phyloP scores from a whole-genome alignment of 179 eudicot genomes.

The Amaranthus tricolor region DNA sequence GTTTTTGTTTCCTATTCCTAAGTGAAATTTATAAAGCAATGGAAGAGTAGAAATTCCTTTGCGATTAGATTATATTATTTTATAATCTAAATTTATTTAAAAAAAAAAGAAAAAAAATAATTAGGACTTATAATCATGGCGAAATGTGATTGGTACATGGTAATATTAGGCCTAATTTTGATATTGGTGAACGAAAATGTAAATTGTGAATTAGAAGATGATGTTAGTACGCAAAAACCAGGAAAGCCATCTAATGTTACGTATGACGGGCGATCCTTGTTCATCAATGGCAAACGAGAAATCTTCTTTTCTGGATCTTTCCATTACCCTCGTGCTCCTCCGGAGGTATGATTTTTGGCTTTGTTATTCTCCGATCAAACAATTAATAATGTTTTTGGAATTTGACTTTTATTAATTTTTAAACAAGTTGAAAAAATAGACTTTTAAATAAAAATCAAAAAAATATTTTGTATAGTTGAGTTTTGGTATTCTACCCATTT shows the following conservation, averaged over 20 bases:
- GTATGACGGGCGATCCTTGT: constrained; percentile 62
- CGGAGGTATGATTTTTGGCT: constrained; percentile 38
- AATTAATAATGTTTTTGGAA: too few species aligned
- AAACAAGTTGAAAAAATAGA: too few species aligned
- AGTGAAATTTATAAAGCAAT: too few species aligned
- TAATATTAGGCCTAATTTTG: constrained; percentile 19
- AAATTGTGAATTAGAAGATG: constrained; percentile 15
- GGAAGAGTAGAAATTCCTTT: too few species aligned
- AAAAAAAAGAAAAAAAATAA: neutral
- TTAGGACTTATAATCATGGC: constrained; percentile 20
- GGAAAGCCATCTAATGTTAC: constrained; percentile 32
- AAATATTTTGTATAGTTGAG: too few species aligned
- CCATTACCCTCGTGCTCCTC: constrained; percentile 76
- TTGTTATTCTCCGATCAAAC: too few species aligned
- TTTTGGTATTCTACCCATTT: too few species aligned
- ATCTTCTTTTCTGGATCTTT: constrained; percentile 73
- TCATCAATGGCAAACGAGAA: constrained; percentile 56
- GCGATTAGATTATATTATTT: too few species aligned
- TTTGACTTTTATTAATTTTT: too few species aligned
- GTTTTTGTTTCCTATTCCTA: constrained; percentile 11
- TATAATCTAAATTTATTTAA: too few species aligned
- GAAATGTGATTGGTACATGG: constrained; percentile 10
- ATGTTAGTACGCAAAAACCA: constrained; percentile 9
- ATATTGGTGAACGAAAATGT: constrained; percentile 21
- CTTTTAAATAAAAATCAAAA: too few species aligned